Conservation (phyloP, 2,329 filamentous ascomycete genomes). For the Epichloe baconii region DNA sequence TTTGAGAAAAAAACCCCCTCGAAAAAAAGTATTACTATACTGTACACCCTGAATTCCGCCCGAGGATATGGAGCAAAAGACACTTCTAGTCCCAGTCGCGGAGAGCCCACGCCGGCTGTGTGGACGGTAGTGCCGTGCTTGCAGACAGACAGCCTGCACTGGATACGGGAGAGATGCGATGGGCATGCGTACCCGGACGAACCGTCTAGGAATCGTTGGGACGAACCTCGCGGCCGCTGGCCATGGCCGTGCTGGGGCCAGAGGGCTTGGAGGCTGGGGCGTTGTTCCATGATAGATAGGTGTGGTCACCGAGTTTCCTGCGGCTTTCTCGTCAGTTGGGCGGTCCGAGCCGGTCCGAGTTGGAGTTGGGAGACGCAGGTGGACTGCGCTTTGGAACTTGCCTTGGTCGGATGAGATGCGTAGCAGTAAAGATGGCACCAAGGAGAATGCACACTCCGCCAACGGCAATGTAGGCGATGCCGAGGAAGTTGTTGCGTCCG, state of each 20-base stretch:
- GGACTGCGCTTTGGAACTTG: constrained; percentile 27
- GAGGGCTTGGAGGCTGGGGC: constrained; percentile 30
- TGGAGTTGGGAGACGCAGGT: constrained; percentile 2
- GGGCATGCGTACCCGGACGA: constrained; percentile 13
- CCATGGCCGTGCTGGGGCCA: constrained; percentile 29
- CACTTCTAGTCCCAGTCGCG: background rate
- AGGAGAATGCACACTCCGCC: constrained; percentile 86
- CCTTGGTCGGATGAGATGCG: constrained; percentile 84
- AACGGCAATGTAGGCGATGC: constrained; percentile 90
- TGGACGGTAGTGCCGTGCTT: background rate
- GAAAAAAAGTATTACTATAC: background rate
- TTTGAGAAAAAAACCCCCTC: no score
- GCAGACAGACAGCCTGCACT: background rate
- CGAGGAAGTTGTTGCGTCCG: constrained; percentile 87
- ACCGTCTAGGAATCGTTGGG: constrained; percentile 28
- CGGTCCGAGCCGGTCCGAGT: constrained; percentile 2
- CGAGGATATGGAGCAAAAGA: background rate
- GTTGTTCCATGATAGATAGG: constrained; percentile 90
- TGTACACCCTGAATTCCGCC: background rate
- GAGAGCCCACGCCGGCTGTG: background rate
- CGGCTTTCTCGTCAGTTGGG: background rate
- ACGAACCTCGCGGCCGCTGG: constrained; percentile 44
- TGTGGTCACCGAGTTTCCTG: constrained; percentile 95
- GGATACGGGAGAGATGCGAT: background rate
- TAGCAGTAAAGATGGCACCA: constrained; percentile 76